phyloP scores from a whole-genome alignment of 2,329 filamentous ascomycete species.

The Aspergillus aculeatus region DNA sequence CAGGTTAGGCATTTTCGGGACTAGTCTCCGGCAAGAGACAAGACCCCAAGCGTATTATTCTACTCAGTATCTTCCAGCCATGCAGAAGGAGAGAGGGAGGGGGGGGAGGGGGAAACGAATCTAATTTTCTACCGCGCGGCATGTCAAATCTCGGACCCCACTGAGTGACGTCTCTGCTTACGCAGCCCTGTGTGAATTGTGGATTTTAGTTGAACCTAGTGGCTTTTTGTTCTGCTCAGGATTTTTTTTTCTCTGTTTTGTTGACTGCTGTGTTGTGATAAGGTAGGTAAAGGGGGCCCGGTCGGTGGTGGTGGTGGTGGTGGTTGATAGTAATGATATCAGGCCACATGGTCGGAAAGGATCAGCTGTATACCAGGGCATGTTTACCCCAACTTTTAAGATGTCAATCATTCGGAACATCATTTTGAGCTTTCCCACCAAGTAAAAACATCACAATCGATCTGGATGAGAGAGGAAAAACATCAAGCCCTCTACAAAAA shows the following conservation, averaged over 20 bases:
- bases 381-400: too few species aligned
- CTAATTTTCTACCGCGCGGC: constrained; percentile 7
- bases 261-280: not conserved
- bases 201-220: not conserved
- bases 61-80: too few species aligned
- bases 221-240: not conserved
- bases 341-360: not conserved
- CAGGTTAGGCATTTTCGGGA: not conserved
- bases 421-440: too few species aligned
- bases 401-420: too few species aligned
- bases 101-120: not conserved
- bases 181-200: constrained; percentile 13
- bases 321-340: not conserved
- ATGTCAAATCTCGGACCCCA: constrained; percentile 16
- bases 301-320: not conserved
- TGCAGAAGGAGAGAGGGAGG: too few species aligned
- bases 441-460: too few species aligned
- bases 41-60: not conserved
- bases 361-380: not conserved
- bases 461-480: too few species aligned
- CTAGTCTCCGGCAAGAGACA: not conserved
- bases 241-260: not conserved
- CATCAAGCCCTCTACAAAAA: too few species aligned
- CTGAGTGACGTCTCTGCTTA: constrained; percentile 25
- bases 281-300: not conserved